Conservation (phyloP, 257 asterid genomes). For the Solanum etuberosum region DNA sequence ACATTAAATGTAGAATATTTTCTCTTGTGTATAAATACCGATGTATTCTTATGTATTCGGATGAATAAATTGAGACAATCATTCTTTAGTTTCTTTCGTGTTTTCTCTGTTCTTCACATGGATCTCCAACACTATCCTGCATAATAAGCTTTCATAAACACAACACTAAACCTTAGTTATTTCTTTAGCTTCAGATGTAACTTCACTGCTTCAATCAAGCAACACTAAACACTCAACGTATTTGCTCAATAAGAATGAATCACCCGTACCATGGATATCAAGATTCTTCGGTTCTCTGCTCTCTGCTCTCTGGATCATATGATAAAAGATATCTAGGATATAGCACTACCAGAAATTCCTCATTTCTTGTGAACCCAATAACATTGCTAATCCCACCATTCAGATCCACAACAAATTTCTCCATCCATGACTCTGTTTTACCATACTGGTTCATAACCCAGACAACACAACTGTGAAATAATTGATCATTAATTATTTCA, state of each 20-base stretch:
- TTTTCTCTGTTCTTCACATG: too few species aligned
- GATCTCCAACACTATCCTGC: neutral
- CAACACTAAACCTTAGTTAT: neutral
- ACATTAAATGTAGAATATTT: neutral
- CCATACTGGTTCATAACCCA: conserved; percentile 29
- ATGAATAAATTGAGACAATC: neutral
- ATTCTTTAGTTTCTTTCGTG: neutral
- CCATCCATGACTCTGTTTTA: conserved; percentile 15
- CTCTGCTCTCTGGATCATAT: neutral
- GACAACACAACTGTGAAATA: conserved; percentile 3
- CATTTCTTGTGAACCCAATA: conserved; percentile 13
- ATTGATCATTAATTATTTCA: too few species aligned
- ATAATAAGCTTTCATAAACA: neutral
- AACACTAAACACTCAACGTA: neutral
- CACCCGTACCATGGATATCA: neutral
- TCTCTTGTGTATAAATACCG: too few species aligned
- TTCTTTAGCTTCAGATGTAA: neutral
- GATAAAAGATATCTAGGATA: conserved; percentile 2
- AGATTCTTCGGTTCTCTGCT: neutral
- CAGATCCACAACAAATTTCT: neutral
- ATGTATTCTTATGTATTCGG: neutral
- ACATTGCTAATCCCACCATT: conserved; percentile 4
- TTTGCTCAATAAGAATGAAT: neutral
- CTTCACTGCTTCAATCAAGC: neutral
- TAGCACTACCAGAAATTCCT: conserved; percentile 1